Evolutionary conservation across 2,329 filamentous ascomycete genomes (phyloP).

Genomic region (Parastagonospora nodorum): DNA sequence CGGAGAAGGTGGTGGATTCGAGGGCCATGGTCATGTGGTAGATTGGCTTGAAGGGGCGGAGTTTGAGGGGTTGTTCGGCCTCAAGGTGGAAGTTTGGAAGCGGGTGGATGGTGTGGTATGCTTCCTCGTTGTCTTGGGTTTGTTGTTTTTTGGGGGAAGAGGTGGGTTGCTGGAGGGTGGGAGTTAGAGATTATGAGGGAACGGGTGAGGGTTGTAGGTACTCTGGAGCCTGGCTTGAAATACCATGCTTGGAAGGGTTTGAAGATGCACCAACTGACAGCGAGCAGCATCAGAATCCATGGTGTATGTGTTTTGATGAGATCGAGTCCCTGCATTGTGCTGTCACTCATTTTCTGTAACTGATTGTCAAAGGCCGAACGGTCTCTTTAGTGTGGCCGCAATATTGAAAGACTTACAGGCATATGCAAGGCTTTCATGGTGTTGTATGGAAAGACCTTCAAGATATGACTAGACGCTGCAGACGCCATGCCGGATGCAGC

Average conservation of each 20-base stretch:
- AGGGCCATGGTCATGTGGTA: slow-evolving; percentile 69
- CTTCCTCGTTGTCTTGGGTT: slow-evolving; percentile 23
- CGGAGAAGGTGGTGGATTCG: slow-evolving; percentile 57
- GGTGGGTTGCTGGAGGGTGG: not conserved
- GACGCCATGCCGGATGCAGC: slow-evolving; percentile 2
- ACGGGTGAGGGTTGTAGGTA: not conserved
- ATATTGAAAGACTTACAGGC: too few species aligned
- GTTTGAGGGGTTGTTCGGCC: slow-evolving; percentile 56
- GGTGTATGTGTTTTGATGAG: not conserved
- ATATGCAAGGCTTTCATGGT: not conserved
- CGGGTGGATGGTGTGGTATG: slow-evolving; percentile 52
- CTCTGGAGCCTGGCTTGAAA: not conserved
- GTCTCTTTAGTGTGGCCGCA: too few species aligned
- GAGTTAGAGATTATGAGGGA: not conserved
- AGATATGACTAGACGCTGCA: slow-evolving; percentile 1
- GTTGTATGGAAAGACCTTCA: not conserved
- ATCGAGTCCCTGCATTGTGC: not conserved
- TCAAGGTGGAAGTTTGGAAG: slow-evolving; percentile 58
- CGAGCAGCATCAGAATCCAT: slow-evolving; percentile 1
- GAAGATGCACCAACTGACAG: not conserved
- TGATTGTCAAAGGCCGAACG: not conserved
- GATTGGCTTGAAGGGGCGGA: slow-evolving; percentile 64
- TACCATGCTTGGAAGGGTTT: not conserved
- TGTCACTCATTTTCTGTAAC: not conserved
- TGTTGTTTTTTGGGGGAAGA: not conserved